Evolutionary conservation across 2,329 filamentous ascomycete species (phyloP), one percentile per base, ranked within the genome.

Genomic region (Sordariomycetes sp.): DNA sequence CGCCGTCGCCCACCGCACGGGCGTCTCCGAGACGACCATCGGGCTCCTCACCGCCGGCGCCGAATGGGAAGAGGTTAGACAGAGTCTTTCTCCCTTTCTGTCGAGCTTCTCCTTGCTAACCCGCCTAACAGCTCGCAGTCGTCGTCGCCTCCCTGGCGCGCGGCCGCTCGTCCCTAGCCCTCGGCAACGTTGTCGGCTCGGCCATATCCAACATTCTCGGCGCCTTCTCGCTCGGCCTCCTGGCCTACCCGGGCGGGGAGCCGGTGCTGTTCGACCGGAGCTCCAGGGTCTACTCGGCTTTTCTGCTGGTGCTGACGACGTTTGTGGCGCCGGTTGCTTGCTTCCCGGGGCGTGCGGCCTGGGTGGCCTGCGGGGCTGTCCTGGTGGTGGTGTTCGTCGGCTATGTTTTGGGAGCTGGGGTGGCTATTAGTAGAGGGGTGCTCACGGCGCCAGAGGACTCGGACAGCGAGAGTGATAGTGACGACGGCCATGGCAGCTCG

Each of bases 121-220:
- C n/a, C 11, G 7, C 7, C n/a, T 16, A 18, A 11, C 43, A 61
- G 74, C 72, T 80, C 35, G 74, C 71, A 1, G 77, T 82, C 0
- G 74, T 81, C 2, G 62, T 79, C 12, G 73, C 75, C 22, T 73
- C 76, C 10, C 68, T 81, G 35, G 68, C 72, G 2, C 76, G 75
- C 57, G 66, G 71, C 32, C 76, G 73, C 25, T 70, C 72, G 1
- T 73, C 77, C 1, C 67, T 81, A 8, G 79, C 79, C 11, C 63
- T 81, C 0, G 79, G 78, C n/a, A 82, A 81, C 60, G 71, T 81
- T 54, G 64, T 81, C 60, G 79, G 79, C n/a, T 78, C 77, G 20
- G 70, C 72, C 40, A 78, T 82, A 53, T 80, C 79, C 55, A 81
- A 81, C 58, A 78, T 81, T 55, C 70, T 81, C 2, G 79, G 79